Base-by-base conservation (phyloP, 1,284 basidiomycete genomes). In the Austroboletus novae-zelandiae region DNA sequence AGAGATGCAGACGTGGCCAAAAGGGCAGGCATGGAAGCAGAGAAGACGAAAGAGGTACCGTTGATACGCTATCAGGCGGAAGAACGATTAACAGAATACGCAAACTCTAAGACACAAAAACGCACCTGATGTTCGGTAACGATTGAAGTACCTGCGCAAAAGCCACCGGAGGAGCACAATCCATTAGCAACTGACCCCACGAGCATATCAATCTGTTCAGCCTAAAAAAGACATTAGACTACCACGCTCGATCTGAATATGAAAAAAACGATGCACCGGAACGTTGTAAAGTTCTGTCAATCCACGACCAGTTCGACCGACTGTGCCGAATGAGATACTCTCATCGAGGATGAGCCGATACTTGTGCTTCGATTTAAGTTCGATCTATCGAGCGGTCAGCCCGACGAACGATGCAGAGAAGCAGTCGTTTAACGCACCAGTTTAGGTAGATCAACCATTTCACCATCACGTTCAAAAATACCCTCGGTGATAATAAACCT, bases 401-500 rank as follows among this genome's bases (percentile, higher is more conserved):
- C 15, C n/a, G 27, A n/a, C 31, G 32, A 42, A 32, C 25, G 7
- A 23, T 1, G 34, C 45, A 14, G 15, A 13, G 6, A 11, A 40
- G 52, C 47, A 27, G 44, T 29, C 23, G 39, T 13, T 44, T 25
- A n/a, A 77, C 89, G 53, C 57, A 94, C 93, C 51, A 98, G 78
- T 68, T 87, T 91, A 11, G 94, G 94, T 31, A 99, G 72, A 71
- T 99, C 92, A 45, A 85, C 77, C 80, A 98, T 92, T 52, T 83
- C 83, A 30, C 96, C 96, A 61, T 98, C 94, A 61, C 87, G 88
- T 71, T 98, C 95, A 64, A 98, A 99, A 47, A 99, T 86, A 46
- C 96, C 97, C 68, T 99, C 97, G 0, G 96, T 95, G 51, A 99
- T 84, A 64, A 99, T 99, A 69, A 99, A 99, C 36, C 92, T 80